A percentile compares a stretch with the other conserved stretches of the same genome.
These are phyloP conservation scores for Penicillium taxi DNA, from an alignment of 495 filamentous ascomycete genomes.

Conservation along the genomic window DNA sequence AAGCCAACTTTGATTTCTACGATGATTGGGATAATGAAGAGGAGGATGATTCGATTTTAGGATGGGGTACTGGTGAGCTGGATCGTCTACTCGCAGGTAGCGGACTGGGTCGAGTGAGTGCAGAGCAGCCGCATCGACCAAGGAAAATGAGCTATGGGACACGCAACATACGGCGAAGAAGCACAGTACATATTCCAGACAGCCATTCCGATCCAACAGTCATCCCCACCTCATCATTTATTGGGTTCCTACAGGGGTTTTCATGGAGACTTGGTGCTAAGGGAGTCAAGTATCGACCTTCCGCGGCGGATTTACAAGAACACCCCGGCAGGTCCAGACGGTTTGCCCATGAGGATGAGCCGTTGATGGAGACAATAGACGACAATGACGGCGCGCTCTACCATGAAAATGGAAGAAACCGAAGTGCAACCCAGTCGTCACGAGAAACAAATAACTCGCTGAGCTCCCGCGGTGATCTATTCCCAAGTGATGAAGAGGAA, in stretches of 20 bases:
- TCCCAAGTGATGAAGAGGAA: constrained; percentile 87
- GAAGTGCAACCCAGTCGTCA: constrained; percentile 77
- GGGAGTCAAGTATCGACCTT: constrained; percentile 76
- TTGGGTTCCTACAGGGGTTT: constrained; percentile 78
- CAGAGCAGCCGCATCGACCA: constrained; percentile 63
- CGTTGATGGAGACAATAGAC: constrained; percentile 59
- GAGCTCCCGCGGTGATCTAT: constrained; percentile 87
- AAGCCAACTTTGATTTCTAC: constrained; percentile 93
- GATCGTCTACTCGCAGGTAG: constrained; percentile 79
- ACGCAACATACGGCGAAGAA: constrained; percentile 54
- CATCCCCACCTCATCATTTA: constrained; percentile 75
- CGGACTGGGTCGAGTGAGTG: constrained; percentile 40
- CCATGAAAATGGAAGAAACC: constrained; percentile 46
- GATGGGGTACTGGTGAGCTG: constrained; percentile 76
- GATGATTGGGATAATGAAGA: constrained; percentile 91
- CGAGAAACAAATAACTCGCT: constrained; percentile 80
- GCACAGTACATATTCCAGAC: constrained; percentile 52
- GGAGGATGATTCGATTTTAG: constrained; percentile 53
- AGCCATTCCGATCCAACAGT: constrained; percentile 71
- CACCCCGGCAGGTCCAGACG: constrained; percentile 55
- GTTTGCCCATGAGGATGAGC: constrained; percentile 54
- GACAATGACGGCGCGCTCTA: constrained; percentile 28
- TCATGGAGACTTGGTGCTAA: constrained; percentile 81
- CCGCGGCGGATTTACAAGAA: constrained; percentile 83
- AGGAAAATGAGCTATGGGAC: constrained; percentile 87